phyloP scores from a whole-genome alignment of 371 early-diverging fungal species.

The Haplosporangium sp. region DNA sequence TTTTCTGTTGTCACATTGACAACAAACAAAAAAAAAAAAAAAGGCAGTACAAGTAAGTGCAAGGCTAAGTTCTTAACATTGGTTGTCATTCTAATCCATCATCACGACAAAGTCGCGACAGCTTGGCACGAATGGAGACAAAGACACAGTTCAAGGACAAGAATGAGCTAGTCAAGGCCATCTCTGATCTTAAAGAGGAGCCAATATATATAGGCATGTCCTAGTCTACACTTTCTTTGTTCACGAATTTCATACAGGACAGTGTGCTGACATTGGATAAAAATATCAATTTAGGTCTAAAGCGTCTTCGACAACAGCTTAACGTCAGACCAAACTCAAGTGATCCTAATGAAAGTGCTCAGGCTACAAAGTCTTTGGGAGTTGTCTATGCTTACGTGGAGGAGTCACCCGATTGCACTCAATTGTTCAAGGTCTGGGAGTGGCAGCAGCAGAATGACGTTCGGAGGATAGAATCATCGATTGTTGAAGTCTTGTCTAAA shows the following conservation, averaged over 20 bases:
- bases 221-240: background rate
- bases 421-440: constrained; percentile 55
- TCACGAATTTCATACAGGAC: background rate
- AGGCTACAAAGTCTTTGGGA: constrained; percentile 36
- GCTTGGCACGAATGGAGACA: constrained; percentile 31
- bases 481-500: constrained; percentile 50
- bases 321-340: constrained; percentile 52
- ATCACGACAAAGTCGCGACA: constrained; percentile 17
- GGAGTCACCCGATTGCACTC: constrained; percentile 49
- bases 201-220: constrained; percentile 38
- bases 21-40: constrained; percentile 22
- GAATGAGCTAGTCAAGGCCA: constrained; percentile 47
- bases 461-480: constrained; percentile 81
- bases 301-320: constrained; percentile 46
- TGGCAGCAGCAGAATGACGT: constrained; percentile 80
- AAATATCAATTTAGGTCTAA: constrained; percentile 25
- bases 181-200: constrained; percentile 42
- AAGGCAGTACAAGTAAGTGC: constrained; percentile 3
- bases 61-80: constrained; percentile 8
- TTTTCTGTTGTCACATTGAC: background rate
- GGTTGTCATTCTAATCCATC: constrained; percentile 13
- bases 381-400: constrained; percentile 49
- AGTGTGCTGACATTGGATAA: constrained; percentile 1
- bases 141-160: constrained; percentile 48
- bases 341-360: constrained; percentile 45